A percentile compares a stretch with the other conserved stretches of the same genome.
phyloP scores from a whole-genome alignment of 495 filamentous ascomycete genomes.

The Saxophila tyrrhenica region DNA sequence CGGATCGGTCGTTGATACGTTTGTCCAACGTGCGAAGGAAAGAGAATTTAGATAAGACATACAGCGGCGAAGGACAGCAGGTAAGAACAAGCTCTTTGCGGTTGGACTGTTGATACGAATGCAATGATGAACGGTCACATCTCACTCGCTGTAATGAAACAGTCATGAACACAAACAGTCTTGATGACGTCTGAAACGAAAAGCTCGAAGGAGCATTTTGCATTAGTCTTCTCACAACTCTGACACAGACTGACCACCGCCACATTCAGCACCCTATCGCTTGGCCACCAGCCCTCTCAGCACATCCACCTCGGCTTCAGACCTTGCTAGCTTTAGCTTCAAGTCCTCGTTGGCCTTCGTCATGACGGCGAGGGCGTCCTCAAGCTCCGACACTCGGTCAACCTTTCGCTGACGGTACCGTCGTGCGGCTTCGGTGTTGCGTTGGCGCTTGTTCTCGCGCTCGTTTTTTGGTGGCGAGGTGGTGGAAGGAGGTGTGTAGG shows the following conservation, averaged over 20 bases:
- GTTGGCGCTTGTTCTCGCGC: constrained; percentile 18
- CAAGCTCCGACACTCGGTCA: constrained; percentile 26
- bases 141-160: not conserved
- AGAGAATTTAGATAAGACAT: too few species aligned
- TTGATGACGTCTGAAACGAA: not conserved
- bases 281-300: constrained; percentile 9
- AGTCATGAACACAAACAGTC: not conserved
- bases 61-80: too few species aligned
- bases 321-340: constrained; percentile 12
- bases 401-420: constrained; percentile 30
- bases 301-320: constrained; percentile 14
- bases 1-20: too few species aligned
- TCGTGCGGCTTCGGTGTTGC: constrained; percentile 29
- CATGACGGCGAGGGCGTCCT: constrained; percentile 22
- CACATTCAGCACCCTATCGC: too few species aligned
- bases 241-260: too few species aligned
- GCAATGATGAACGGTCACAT: not conserved
- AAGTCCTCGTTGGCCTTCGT: constrained; percentile 15
- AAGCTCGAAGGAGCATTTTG: too few species aligned
- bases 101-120: too few species aligned
- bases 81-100: too few species aligned
- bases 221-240: too few species aligned
- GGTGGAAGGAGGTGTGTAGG: not conserved
- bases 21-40: too few species aligned
- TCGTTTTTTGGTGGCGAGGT: not conserved